These are phyloP conservation scores for Camelina neglecta DNA, from an alignment of 345 rosid genomes.

Conservation along the genomic window DNA sequence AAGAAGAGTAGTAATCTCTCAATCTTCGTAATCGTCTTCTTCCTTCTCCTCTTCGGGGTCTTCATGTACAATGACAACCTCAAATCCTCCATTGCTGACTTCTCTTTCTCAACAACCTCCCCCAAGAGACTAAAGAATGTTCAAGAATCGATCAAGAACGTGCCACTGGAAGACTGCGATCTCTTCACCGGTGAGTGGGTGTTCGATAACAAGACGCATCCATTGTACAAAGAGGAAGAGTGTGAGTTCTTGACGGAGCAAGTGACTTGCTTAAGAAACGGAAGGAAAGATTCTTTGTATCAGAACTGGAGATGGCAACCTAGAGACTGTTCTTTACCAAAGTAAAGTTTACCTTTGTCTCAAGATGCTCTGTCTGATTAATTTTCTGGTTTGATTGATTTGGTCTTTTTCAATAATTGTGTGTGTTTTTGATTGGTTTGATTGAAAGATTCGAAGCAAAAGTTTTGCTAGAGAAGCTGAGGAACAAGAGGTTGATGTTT, in stretches of 20 bases:
- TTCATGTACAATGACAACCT: conserved; percentile 73
- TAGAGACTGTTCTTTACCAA: conserved; percentile 80
- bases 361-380: background rate
- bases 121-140: too few species aligned
- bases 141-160: conserved; percentile 13
- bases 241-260: conserved; percentile 85
- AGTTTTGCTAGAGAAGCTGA: conserved; percentile 72
- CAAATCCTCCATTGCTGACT: conserved; percentile 70
- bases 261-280: conserved; percentile 90
- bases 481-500: conserved; percentile 96
- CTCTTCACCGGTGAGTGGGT: conserved; percentile 90
- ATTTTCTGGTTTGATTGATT: background rate
- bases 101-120: conserved; percentile 17
- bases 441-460: conserved; percentile 69
- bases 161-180: conserved; percentile 84
- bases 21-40: conserved; percentile 58
- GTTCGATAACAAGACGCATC: conserved; percentile 62
- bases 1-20: conserved; percentile 68
- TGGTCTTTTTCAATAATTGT: conserved; percentile 5
- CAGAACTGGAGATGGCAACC: conserved; percentile 99
- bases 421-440: background rate
- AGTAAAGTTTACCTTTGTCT: conserved; percentile 41
- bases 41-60: conserved; percentile 67
- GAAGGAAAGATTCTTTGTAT: conserved; percentile 77
- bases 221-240: conserved; percentile 79